phyloP scores from a whole-genome alignment of 2,329 filamentous ascomycete genomes.

The Cadophora malorum region DNA sequence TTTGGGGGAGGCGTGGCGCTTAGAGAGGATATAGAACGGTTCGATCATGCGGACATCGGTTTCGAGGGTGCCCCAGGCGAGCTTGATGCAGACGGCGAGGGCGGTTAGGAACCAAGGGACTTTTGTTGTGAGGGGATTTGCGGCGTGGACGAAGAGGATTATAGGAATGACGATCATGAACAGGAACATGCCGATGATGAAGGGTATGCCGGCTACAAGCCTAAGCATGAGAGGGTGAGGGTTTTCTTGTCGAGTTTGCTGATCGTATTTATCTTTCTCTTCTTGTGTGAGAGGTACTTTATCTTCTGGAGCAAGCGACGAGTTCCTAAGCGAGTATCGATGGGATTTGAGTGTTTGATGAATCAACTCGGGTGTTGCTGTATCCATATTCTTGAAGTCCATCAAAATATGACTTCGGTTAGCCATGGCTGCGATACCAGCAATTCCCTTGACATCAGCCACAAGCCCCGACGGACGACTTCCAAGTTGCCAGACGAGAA shows the following conservation, averaged over 20 bases:
- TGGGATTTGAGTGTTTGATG: slow-evolving; percentile 70
- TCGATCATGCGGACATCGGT: slow-evolving; percentile 75
- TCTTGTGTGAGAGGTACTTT: slow-evolving; percentile 51
- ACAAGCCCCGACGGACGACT: slow-evolving; percentile 69
- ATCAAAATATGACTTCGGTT: slow-evolving; percentile 75
- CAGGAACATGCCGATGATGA: slow-evolving; percentile 61
- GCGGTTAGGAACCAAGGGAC: slow-evolving; percentile 71
- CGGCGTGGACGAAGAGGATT: slow-evolving; percentile 63
- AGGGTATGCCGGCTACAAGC: slow-evolving; percentile 63
- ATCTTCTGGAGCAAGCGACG: slow-evolving; percentile 70
- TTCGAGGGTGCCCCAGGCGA: slow-evolving; percentile 72
- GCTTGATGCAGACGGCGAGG: slow-evolving; percentile 69
- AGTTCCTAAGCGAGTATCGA: slow-evolving; percentile 74
- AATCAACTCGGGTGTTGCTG: slow-evolving; percentile 69
- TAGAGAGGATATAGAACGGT: slow-evolving; percentile 74
- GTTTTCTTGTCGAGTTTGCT: slow-evolving; percentile 59
- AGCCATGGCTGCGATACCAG: slow-evolving; percentile 77
- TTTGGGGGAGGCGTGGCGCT: slow-evolving; percentile 67
- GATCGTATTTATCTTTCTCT: slow-evolving; percentile 55
- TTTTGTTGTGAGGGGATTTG: slow-evolving; percentile 62
- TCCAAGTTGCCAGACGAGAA: slow-evolving; percentile 66
- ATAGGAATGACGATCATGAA: slow-evolving; percentile 65
- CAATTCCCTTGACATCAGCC: slow-evolving; percentile 74
- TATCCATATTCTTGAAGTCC: slow-evolving; percentile 76
- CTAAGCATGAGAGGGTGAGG: slow-evolving; percentile 75